phyloP scores from a whole-genome alignment of 176 grass and related monocot species.

The Avena sativa region DNA sequence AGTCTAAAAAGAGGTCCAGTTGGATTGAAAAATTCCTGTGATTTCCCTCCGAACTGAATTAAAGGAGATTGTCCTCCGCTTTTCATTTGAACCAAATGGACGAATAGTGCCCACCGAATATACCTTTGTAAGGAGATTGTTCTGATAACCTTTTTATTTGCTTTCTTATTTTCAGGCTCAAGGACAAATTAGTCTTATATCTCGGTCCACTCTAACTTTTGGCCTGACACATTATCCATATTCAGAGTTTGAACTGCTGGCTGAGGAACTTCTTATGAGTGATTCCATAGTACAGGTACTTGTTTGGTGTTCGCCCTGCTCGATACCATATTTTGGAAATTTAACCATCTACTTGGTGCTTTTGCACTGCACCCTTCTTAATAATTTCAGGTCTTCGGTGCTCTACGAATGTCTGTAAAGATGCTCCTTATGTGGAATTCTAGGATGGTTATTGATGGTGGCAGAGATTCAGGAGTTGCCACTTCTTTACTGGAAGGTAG shows the following conservation, averaged over 20 bases:
- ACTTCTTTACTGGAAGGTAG: slow-evolving; percentile 93
- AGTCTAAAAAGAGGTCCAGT: not conserved
- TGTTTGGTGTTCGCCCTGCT: slow-evolving; percentile 29
- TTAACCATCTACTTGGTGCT: slow-evolving; percentile 25
- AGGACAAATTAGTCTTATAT: slow-evolving; percentile 77
- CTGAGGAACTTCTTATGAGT: slow-evolving; percentile 99
- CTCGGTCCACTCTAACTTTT: slow-evolving; percentile 77
- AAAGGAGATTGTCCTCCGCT: not conserved
- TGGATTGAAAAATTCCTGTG: not conserved
- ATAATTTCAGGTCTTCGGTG: slow-evolving; percentile 83
- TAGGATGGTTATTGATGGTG: slow-evolving; percentile 77
- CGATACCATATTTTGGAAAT: slow-evolving; percentile 9
- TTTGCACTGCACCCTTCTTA: slow-evolving; percentile 28
- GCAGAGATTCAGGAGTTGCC: slow-evolving; percentile 59
- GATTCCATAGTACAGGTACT: slow-evolving; percentile 90
- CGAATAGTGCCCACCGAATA: not conserved
- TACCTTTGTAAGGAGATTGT: too few relatives aligned
- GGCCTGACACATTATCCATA: slow-evolving; percentile 91
- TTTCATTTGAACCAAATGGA: not conserved
- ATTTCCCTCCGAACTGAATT: not conserved
- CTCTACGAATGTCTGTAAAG: slow-evolving; percentile 96
- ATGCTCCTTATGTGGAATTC: slow-evolving; percentile 99
- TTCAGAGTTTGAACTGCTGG: slow-evolving; percentile 92
- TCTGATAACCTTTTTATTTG: not conserved
- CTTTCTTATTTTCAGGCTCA: slow-evolving; percentile 73